A percentile compares a stretch with the other conserved stretches of the same genome.
phyloP scores from a whole-genome alignment of 1,284 basidiomycete genomes.

The Heliocybe sulcata region DNA sequence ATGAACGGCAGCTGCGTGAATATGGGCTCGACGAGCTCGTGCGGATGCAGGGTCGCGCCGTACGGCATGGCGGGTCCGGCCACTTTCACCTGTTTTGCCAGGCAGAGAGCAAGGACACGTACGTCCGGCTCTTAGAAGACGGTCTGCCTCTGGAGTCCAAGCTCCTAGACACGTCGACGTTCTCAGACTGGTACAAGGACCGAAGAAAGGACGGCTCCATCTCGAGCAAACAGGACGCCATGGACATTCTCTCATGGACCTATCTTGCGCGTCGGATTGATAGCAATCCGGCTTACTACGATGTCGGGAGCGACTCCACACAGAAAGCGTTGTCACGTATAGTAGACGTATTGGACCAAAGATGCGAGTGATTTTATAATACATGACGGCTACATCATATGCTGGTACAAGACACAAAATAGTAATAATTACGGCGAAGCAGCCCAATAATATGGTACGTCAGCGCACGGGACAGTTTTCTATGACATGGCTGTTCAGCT shows the following conservation, averaged over 20 bases:
- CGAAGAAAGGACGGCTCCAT: constrained; percentile 32
- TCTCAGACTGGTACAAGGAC: constrained; percentile 47
- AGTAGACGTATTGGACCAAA: constrained; percentile 51
- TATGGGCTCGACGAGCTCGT: constrained; percentile 81
- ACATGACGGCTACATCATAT: not conserved
- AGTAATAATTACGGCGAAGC: not conserved
- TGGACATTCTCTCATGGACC: constrained; percentile 79
- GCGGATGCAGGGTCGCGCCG: constrained; percentile 87
- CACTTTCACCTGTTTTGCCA: constrained; percentile 86
- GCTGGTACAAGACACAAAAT: not conserved
- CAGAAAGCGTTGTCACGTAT: constrained; percentile 62
- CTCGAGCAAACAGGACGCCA: constrained; percentile 56
- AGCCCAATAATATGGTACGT: not conserved
- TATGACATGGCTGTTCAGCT: constrained; percentile 9
- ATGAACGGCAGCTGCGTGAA: constrained; percentile 67
- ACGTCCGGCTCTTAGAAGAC: constrained; percentile 76
- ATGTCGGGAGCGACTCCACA: constrained; percentile 32
- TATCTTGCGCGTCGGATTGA: constrained; percentile 68
- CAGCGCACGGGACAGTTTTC: not conserved
- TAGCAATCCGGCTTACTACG: constrained; percentile 88
- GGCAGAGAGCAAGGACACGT: constrained; percentile 71
- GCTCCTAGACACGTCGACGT: constrained; percentile 46
- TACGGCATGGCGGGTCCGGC: constrained; percentile 54
- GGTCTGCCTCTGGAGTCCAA: constrained; percentile 88
- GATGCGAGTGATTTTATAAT: constrained; percentile 6